These are phyloP conservation scores for Willaertia magna DNA, from an alignment of 208 protist genomes.

Conservation along the genomic window DNA sequence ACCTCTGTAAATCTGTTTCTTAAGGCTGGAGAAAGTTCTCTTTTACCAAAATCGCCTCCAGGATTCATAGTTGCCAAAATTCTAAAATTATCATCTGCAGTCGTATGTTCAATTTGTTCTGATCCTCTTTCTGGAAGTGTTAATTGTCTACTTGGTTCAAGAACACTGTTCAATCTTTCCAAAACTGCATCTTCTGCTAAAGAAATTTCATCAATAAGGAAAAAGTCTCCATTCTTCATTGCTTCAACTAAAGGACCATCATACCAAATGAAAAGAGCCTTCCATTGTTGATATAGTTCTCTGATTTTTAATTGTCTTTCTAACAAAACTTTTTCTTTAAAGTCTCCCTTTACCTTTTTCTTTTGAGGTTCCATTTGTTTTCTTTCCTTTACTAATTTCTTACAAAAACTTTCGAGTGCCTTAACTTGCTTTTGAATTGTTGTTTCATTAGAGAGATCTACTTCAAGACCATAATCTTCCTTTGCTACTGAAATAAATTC, in stretches of 20 bases:
- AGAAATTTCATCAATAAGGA: conserved; percentile 99
- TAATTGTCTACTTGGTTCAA: conserved; percentile 89
- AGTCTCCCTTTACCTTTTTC: background rate
- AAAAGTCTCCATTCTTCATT: conserved; percentile 92
- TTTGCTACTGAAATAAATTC: background rate
- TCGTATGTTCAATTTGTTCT: conserved; percentile 44
- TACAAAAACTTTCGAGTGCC: background rate
- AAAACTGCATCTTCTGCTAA: conserved; percentile 98
- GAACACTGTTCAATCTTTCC: conserved; percentile 98
- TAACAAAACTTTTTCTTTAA: background rate
- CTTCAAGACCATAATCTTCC: background rate
- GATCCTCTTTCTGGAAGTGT: conserved; percentile 91
- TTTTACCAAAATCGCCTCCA: conserved; percentile 99
- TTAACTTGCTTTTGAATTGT: background rate
- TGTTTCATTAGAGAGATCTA: background rate
- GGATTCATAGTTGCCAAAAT: conserved; percentile 99
- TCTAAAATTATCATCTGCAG: conserved; percentile 68
- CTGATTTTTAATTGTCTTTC: background rate
- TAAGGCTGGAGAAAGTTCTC: conserved; percentile 97
- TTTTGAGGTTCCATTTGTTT: background rate
- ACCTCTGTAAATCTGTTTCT: conserved; percentile 99
- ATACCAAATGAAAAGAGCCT: conserved; percentile 91
- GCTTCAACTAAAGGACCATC: conserved; percentile 96
- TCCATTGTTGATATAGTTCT: background rate
- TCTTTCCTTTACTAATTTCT: background rate